Evolutionary conservation across 495 filamentous ascomycete genomes (phyloP).

Genomic region (Glonium stellatum): DNA sequence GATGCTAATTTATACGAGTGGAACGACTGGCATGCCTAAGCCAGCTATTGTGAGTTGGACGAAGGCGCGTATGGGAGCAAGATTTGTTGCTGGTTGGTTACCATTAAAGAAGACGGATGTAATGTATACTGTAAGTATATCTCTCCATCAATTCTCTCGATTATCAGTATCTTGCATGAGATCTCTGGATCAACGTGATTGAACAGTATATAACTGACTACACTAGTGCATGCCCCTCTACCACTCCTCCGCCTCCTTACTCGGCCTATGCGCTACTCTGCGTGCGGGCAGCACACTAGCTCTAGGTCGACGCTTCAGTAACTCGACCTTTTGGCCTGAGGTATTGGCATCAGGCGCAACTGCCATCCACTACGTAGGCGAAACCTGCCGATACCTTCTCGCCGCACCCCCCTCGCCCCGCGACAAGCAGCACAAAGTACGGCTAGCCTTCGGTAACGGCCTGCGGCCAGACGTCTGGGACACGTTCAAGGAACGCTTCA

Average conservation of each 20-base stretch:
- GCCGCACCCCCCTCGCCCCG: conserved; percentile 60
- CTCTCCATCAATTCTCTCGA: background rate
- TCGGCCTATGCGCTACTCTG: conserved; percentile 59
- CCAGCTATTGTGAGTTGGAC: conserved; percentile 76
- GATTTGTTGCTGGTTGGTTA: conserved; percentile 54
- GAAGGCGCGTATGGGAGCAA: conserved; percentile 51
- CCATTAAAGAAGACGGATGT: conserved; percentile 54
- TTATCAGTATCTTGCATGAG: conserved; percentile 24
- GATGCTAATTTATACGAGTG: conserved; percentile 34
- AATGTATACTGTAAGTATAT: conserved; percentile 56
- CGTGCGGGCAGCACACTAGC: conserved; percentile 57
- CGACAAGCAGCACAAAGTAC: conserved; percentile 70
- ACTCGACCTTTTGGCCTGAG: conserved; percentile 74
- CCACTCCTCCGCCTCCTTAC: conserved; percentile 71
- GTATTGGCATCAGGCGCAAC: conserved; percentile 66
- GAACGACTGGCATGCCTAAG: conserved; percentile 67
- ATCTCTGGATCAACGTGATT: no score
- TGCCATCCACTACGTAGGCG: conserved; percentile 89
- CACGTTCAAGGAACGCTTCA: conserved; percentile 78
- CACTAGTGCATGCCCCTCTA: conserved; percentile 81
- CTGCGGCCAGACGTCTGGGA: conserved; percentile 90
- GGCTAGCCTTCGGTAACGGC: conserved; percentile 85
- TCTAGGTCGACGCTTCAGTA: conserved; percentile 76
- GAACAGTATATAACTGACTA: background rate
- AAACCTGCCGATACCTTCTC: conserved; percentile 87